These are phyloP conservation scores for Blastocystis sp. DNA, from an alignment of 352 stramenopile species.

Conservation along the genomic window DNA sequence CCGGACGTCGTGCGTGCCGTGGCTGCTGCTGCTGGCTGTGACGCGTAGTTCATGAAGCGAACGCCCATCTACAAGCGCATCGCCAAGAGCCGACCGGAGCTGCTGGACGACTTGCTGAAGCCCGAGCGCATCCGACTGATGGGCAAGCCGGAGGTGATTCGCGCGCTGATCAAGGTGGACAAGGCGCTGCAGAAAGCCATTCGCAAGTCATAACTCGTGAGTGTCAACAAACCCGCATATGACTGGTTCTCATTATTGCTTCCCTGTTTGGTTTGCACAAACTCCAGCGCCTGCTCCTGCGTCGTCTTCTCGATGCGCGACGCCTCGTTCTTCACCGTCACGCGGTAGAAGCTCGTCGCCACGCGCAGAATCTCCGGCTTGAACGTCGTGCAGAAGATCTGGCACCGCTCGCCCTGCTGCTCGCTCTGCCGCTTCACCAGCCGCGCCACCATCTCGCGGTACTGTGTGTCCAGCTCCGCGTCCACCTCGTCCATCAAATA, in stretches of 20 bases:
- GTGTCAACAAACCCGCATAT: not conserved
- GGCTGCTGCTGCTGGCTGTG: not conserved
- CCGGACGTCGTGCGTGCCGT: slow-evolving; percentile 45
- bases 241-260: slow-evolving; percentile 72
- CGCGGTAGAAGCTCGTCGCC: slow-evolving; percentile 93
- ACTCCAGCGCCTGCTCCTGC: slow-evolving; percentile 93
- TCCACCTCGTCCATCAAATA: slow-evolving; percentile 99
- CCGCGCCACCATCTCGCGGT: slow-evolving; percentile 89
- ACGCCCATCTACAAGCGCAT: slow-evolving; percentile 57
- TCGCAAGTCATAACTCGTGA: not conserved
- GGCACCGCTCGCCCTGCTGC: slow-evolving; percentile 88
- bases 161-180: slow-evolving; percentile 43
- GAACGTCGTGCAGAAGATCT: slow-evolving; percentile 99
- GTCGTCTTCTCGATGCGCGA: slow-evolving; percentile 86
- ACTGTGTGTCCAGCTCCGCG: slow-evolving; percentile 96
- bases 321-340: slow-evolving; percentile 97
- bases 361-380: slow-evolving; percentile 95
- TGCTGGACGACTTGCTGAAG: slow-evolving; percentile 52
- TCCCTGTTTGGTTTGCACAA: slow-evolving; percentile 77
- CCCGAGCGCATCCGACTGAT: slow-evolving; percentile 39
- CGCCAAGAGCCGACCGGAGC: not conserved
- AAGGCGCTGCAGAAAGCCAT: not conserved
- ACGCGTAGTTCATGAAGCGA: slow-evolving; percentile 43
- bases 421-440: slow-evolving; percentile 93
- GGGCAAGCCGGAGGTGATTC: slow-evolving; percentile 53